Evolutionary conservation across 805 yeast genomes (phyloP), one percentile per base, ranked within the genome.

Genomic region (Teunomyces pallodes): DNA sequence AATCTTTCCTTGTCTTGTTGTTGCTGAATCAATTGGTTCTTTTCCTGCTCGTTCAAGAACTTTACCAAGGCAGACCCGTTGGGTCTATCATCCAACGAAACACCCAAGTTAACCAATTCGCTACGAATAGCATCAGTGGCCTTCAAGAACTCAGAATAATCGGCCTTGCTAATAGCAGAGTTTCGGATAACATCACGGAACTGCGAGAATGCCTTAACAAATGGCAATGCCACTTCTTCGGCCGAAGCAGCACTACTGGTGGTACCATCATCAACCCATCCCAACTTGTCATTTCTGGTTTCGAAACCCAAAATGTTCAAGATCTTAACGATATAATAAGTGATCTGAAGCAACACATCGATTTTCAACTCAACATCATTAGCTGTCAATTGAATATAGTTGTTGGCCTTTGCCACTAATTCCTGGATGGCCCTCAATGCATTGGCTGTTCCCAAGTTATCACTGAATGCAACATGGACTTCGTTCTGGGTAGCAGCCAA

Each of bases 1-100:
- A 76, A 74, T 46, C 70, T 71, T 48, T 76, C 80, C 56, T 81
- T 85, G 52, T 80, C 84, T 41, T 75, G 78, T 53, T 86, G 86
- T 59, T 80, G 84, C 30, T 61, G 56, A 10, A 86, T 58, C 38
- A 88, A 73, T 50, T 86, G 92, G 33, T 72, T 75, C 62, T 80
- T 82, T 63, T 92, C 98, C 29, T 74, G 77, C 6, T 72, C 80
- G 46, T 80, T 83, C 54, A 94, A 73, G 57, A 92, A 86, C 67
- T 94, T 94, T 40, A 94, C 78, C 51, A 94, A 76, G 0, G 97
- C 91, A n/a, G 83, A 77, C 57, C 85, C 90, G 50, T 79, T 86
- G 5, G 83, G 76, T 59, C 97, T 82, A 67, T 94, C 99, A 64
- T 92, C 98, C 47, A 94, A 73, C 1, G 95, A 82, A 36, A 94